Evolutionary conservation across 2,329 filamentous ascomycete species (phyloP).

Genomic region (Colletotrichum salicis): DNA sequence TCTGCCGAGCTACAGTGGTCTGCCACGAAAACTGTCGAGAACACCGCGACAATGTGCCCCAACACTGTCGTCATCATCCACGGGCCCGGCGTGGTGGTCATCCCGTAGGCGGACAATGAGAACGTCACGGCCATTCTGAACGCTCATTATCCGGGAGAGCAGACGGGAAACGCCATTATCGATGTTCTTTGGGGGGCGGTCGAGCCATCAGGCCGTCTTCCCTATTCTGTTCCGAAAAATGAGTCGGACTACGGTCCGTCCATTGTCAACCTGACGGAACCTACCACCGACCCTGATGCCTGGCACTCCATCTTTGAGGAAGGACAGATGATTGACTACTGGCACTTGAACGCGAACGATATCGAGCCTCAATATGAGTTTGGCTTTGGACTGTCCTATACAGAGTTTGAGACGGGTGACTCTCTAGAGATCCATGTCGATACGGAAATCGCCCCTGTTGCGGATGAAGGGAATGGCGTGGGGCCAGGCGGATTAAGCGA

Average conservation of each 20-base stretch:
- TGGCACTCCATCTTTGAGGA: conserved; percentile 54
- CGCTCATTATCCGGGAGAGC: neutral
- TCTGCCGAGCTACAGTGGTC: too few relatives aligned
- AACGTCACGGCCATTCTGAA: neutral
- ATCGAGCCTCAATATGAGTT: conserved; percentile 65
- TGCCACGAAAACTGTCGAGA: too few relatives aligned
- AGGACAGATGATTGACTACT: conserved; percentile 65
- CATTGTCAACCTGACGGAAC: conserved; percentile 55
- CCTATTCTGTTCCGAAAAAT: neutral
- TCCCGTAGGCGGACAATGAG: neutral
- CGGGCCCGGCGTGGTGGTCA: neutral
- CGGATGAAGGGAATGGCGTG: neutral
- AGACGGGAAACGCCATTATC: neutral
- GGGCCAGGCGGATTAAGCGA: conserved; percentile 54
- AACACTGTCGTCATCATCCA: neutral
- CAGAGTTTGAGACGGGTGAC: conserved; percentile 52
- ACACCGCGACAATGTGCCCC: neutral
- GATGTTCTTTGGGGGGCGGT: neutral
- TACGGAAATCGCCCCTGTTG: neutral
- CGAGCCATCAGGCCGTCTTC: neutral
- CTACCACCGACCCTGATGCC: conserved; percentile 45
- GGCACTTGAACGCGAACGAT: conserved; percentile 60
- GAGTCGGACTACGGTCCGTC: conserved; percentile 24
- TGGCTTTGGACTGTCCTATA: conserved; percentile 66
- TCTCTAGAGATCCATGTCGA: neutral